Base-by-base conservation (phyloP, 208 protist species). In the Herpetomonas samuelpessoai region DNA sequence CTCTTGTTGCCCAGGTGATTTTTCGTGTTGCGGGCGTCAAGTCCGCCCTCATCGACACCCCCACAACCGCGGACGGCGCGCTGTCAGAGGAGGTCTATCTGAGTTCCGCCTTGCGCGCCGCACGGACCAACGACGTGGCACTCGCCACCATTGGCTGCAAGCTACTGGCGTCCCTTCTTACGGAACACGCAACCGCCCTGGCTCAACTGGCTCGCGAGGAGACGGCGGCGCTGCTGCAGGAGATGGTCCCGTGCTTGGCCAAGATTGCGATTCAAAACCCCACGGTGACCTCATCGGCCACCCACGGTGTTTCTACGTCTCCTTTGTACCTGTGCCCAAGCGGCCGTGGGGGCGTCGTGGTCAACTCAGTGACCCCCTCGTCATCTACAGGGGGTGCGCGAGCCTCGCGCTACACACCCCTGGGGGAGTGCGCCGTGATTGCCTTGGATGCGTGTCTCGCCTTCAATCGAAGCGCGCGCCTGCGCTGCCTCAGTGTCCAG, bases 31-130 rank as follows among this genome's bases (percentile, higher is more conserved):
- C 71, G 38, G 29, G 63, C 18, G 52, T 69, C 29, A 72, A 72
- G 14, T 86, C 81, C 3, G 80, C 59, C 12, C 69, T 88, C 6
- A 55, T 94, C 14, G 74, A 89, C 55, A 71, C 87, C 3, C 81
- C 87, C 1, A 84, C 65, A 0, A 86, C 62, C 25, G 38, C 74
- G 18, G 77, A 90, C 50, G 83, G 84, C 6, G 35, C 75, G 6
- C 70, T 94, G 7, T 86, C 81, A 1, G 88, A 94, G 57, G 84
- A 91, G 57, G 80, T 91, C 19, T 94, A 94, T 58, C 73, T 94
- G 10, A 65, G 63, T 49, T 74, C 65, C 47, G 79, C 82, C 14
- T 49, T 90, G 65, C 65, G 62, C 27, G 59, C 62, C 30, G 59
- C 74, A 19, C 67, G 78, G 22, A 82, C 71, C 0, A 84, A 94